Evolutionary conservation across 805 yeast species (phyloP).

Genomic region (Candida yuanshanica): DNA sequence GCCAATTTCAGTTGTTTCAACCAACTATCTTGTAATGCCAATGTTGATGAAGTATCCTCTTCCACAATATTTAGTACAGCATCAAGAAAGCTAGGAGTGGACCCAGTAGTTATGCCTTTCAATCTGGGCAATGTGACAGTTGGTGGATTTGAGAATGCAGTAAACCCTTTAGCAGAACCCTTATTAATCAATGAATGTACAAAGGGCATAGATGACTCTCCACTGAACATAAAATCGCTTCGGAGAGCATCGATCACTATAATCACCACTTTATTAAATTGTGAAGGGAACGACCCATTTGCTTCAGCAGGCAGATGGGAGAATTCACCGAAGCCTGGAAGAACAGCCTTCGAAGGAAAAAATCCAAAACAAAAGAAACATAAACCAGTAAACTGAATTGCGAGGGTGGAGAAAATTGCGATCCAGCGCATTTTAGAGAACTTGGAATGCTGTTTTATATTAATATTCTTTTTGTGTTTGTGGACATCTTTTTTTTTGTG

Average conservation of each 20-base stretch:
- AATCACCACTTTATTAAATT: constrained; percentile 63
- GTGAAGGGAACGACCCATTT: constrained; percentile 32
- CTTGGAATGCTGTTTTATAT: not conserved
- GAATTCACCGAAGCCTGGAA: constrained; percentile 50
- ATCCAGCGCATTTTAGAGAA: constrained; percentile 8
- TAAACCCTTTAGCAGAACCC: constrained; percentile 79
- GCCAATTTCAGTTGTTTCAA: constrained; percentile 50
- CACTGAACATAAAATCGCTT: constrained; percentile 75
- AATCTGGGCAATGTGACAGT: constrained; percentile 93
- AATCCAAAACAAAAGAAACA: constrained; percentile 73
- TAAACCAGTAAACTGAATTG: constrained; percentile 46
- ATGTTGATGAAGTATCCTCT: constrained; percentile 64
- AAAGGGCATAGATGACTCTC: constrained; percentile 57
- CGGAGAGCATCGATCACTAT: constrained; percentile 93
- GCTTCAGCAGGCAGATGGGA: not conserved
- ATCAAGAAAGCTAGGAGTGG: constrained; percentile 89
- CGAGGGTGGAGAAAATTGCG: constrained; percentile 1
- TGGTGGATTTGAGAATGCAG: constrained; percentile 92
- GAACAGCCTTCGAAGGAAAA: constrained; percentile 81
- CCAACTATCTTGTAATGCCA: constrained; percentile 84
- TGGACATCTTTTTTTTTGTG: too few relatives aligned
- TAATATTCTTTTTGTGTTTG: too few relatives aligned
- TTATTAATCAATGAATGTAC: constrained; percentile 58
- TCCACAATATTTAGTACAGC: constrained; percentile 93
- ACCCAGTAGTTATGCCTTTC: constrained; percentile 91